Conservation (phyloP, 192 early-diverging fungal genomes). For the Dissophora ornata region DNA sequence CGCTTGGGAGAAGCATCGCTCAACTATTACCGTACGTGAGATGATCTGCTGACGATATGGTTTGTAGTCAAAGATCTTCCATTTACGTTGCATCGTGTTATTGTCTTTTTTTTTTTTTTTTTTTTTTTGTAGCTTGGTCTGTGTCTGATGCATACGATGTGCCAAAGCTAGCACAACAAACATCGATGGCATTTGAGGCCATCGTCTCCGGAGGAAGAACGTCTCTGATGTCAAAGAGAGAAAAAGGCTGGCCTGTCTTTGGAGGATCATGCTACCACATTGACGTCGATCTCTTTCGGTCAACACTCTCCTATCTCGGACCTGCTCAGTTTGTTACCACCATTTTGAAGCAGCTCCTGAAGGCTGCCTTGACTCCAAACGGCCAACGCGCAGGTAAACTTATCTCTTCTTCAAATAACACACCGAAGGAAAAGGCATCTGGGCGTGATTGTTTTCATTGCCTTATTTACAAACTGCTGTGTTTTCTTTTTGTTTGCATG, state of each 20-base stretch:
- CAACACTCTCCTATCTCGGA: slow-evolving; percentile 29
- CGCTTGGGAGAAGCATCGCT: slow-evolving; percentile 22
- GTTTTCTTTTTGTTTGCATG: too few species aligned
- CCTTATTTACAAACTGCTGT: too few species aligned
- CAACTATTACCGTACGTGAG: slow-evolving; percentile 35
- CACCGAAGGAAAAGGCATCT: too few species aligned
- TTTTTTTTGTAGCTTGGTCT: slow-evolving; percentile 30
- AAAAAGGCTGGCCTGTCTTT: slow-evolving; percentile 41
- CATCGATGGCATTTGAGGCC: slow-evolving; percentile 14
- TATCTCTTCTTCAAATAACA: too few species aligned
- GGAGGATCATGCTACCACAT: slow-evolving; percentile 38
- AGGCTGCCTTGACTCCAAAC: slow-evolving; percentile 24
- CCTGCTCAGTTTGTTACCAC: slow-evolving; percentile 37
- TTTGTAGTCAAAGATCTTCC: too few species aligned
- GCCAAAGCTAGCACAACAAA: slow-evolving; percentile 37
- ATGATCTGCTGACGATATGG: too few species aligned
- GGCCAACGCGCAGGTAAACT: slow-evolving; percentile 49
- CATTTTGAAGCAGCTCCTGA: slow-evolving; percentile 36
- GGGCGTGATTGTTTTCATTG: too few species aligned
- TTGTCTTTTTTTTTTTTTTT: not conserved
- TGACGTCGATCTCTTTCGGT: slow-evolving; percentile 39
- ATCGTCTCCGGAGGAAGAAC: slow-evolving; percentile 41
- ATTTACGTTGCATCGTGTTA: not conserved
- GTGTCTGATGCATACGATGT: slow-evolving; percentile 35
- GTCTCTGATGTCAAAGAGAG: slow-evolving; percentile 18